A percentile compares a stretch with the other conserved stretches of the same genome.
phyloP scores from a whole-genome alignment of 805 yeast genomes.

The Ogataea allantospora region DNA sequence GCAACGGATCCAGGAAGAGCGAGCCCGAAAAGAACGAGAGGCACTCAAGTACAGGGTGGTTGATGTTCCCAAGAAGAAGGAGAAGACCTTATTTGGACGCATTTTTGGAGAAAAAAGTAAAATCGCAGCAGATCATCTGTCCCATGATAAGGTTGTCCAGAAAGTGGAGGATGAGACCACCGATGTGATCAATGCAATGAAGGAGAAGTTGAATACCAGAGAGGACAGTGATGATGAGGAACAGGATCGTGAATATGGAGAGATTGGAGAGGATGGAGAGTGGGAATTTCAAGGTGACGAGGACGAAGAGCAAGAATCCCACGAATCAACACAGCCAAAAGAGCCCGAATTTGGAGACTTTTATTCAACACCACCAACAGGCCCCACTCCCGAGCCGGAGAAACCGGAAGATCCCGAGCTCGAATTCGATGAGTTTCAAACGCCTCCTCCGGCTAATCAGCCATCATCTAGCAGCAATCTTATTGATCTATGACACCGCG shows the following conservation, averaged over 20 bases:
- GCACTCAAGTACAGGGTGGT: slow-evolving; percentile 17
- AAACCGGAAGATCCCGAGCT: too few species aligned
- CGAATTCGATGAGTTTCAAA: slow-evolving; percentile 2
- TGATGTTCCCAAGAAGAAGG: slow-evolving; percentile 9
- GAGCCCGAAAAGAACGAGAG: slow-evolving; percentile 23
- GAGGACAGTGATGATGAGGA: slow-evolving; percentile 17
- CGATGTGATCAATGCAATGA: slow-evolving; percentile 12
- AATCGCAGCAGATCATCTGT: slow-evolving; percentile 29
- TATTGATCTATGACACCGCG: slow-evolving; percentile 4
- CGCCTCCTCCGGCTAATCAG: slow-evolving; percentile 1
- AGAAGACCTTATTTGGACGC: slow-evolving; percentile 24
- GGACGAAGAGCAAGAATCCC: background rate
- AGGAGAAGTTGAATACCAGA: slow-evolving; percentile 2
- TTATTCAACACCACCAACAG: background rate
- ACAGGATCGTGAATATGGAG: slow-evolving; percentile 16
- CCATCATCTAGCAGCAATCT: background rate
- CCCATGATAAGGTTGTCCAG: slow-evolving; percentile 17
- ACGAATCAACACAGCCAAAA: too few species aligned
- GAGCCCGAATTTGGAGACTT: slow-evolving; percentile 2
- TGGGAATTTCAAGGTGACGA: slow-evolving; percentile 3
- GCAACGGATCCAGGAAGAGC: slow-evolving; percentile 19
- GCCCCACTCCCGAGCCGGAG: background rate
- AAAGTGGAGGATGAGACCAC: slow-evolving; percentile 7
- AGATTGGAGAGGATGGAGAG: slow-evolving; percentile 10
- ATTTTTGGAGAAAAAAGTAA: slow-evolving; percentile 31